These are phyloP conservation scores for Trichodelitschia bisporula DNA, from an alignment of 495 filamentous ascomycete genomes.

Conservation along the genomic window DNA sequence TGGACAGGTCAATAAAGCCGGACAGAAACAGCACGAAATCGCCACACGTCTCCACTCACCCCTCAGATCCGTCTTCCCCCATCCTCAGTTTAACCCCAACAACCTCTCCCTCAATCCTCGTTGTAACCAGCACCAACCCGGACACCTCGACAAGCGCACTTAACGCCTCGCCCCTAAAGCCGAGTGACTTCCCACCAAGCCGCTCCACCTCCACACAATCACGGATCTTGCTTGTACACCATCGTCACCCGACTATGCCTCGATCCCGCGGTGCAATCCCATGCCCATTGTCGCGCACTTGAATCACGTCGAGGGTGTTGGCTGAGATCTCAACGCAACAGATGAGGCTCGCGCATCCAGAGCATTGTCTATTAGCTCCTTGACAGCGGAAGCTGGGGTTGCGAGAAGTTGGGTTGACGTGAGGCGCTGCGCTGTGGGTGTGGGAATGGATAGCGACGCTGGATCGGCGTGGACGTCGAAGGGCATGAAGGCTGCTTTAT, in stretches of 20 bases:
- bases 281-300: constrained; percentile 72
- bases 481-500: no score
- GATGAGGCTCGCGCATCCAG: constrained; percentile 58
- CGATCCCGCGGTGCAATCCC: constrained; percentile 55
- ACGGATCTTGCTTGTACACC: constrained; percentile 72
- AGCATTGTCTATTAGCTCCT: constrained; percentile 88
- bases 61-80: constrained; percentile 25
- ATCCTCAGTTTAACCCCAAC: constrained; percentile 31
- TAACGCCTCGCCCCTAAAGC: constrained; percentile 74
- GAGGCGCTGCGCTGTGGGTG: no score
- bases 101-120: constrained; percentile 43
- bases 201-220: constrained; percentile 41
- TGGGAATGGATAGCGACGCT: no score
- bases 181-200: constrained; percentile 42
- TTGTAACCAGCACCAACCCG: constrained; percentile 37
- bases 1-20: no score
- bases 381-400: constrained; percentile 47
- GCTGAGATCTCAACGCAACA: constrained; percentile 46
- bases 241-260: constrained; percentile 34
- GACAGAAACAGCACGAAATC: no score
- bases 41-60: no score
- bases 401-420: constrained; percentile 50
- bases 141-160: constrained; percentile 52
- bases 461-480: no score
- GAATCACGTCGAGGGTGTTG: constrained; percentile 55